Base-by-base conservation (phyloP, 202 grass and related monocot species). In the Digitaria exilis region DNA sequence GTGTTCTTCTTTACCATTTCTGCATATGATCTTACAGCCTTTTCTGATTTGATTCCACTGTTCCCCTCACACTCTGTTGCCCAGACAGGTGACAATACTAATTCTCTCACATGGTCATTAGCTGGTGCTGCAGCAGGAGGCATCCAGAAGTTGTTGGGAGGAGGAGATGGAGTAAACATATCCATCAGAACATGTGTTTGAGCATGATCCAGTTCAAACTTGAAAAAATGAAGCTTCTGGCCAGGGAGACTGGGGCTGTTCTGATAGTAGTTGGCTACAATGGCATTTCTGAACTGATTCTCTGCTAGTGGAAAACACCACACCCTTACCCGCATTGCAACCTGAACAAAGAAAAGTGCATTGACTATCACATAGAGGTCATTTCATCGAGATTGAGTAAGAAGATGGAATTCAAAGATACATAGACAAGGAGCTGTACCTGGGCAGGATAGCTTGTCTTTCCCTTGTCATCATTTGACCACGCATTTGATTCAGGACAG, bases 361-460 rank as follows among this genome's bases (percentile, higher is more conserved):
- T 69, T 26, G 76, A 46, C 25, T 45, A 63, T 25, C 18, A 4
- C 42, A 58, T 62, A 51, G 34, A 34, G 55, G 64, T 74, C 26
- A 75, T 75, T 80, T 60, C 63, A 83, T 44, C 21, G 26, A 77
- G 63, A 79, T 46, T 76, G 16, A 84, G 44, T 25, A 80, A 73
- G 37, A 63, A 79, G 31, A 57, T 29, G 55, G 2, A 9, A 72
- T 70, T 3, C 45, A 65, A 83, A 80, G 65, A 60, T 87, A 45
- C 55, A 68, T 13, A 48, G 30, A 41, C n/a, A 22, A 76, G 78
- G 42, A 21, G 13, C 24, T 67, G 73, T 92, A 94, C 95, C 89
- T 97, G 95, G 73, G 95, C 84, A 63, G 95, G 83, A 86, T 89
- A 97, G 63, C 67, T 78, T 48, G n/a, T 97, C 84, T 89, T 97